Percentiles rank a stretch among this genome's conserved stretches.
These are phyloP conservation scores for Eleusine indica DNA, from an alignment of 176 grass and related monocot species.

Conservation along the genomic window DNA sequence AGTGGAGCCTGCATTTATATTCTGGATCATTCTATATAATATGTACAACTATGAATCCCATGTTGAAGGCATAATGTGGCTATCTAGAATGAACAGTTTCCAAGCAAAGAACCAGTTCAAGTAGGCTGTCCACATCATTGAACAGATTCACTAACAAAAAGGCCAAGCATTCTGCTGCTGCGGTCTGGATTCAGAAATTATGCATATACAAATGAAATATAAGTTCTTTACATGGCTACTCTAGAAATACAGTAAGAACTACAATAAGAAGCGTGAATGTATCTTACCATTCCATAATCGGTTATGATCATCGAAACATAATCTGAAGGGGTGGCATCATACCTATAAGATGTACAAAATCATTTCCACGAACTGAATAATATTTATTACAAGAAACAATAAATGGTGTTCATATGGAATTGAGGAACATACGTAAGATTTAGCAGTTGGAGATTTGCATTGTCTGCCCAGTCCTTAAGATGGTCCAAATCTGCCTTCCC, in stretches of 20 bases:
- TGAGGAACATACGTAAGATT: constrained; percentile 74
- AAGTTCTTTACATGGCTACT: neutral
- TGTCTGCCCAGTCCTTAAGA: constrained; percentile 72
- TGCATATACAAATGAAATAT: neutral
- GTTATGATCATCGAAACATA: constrained; percentile 97
- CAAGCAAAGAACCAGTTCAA: neutral
- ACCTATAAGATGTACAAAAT: constrained; percentile 64
- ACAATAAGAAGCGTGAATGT: constrained; percentile 19
- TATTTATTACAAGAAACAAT: constrained; percentile 19
- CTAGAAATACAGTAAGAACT: constrained; percentile 14
- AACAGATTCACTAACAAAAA: constrained; percentile 18
- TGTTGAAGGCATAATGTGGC: neutral
- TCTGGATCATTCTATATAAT: neutral
- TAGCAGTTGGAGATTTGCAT: constrained; percentile 87
- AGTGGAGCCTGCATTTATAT: neutral
- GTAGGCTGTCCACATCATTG: neutral
- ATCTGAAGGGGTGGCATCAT: constrained; percentile 90
- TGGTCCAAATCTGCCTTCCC: constrained; percentile 65
- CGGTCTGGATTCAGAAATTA: neutral
- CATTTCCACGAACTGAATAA: constrained; percentile 14
- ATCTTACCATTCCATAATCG: constrained; percentile 95
- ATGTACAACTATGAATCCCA: neutral
- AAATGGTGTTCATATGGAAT: constrained; percentile 8
- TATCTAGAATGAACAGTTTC: neutral
- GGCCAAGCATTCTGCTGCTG: neutral